Base-by-base conservation (phyloP, 2,329 filamentous ascomycete species). In the Penicillium sp. region DNA sequence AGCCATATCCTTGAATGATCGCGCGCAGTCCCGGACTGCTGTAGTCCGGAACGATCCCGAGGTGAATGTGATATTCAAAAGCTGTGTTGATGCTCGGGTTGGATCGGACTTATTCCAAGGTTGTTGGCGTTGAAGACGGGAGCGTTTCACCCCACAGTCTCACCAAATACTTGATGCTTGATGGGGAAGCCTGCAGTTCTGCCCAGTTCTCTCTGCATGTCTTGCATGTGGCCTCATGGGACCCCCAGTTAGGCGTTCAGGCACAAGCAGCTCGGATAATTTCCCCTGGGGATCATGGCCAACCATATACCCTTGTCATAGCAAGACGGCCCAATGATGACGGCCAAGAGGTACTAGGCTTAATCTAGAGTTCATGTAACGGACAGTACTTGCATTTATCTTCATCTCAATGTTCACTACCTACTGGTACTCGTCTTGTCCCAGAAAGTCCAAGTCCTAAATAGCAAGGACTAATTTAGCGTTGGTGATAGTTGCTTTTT, bases 1-100 rank as follows among this genome's bases (percentile, higher is more conserved):
- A 47, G 42, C 11, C 51, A 56, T 53, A 56, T 12, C 46, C 45
- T 14, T 12, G 35, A 49, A 56, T 15, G 40, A 44, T 35, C 50
- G 49, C 50, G 22, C 33, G 48, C 45, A 49, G 25, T 9, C 14
- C 22, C 22, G 40, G 48, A 46, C 27, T 25, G 25, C 20, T 54
- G 48, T 52, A 37, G 27, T 45, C 53, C 15, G 42, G 12, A 18
- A 7, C 37, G 29, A 26, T 26, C 27, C 26, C 41, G 46, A 45
- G 12, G 6, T 22, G 15, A 41, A 37, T 23, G 44, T 51, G 49
- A 50, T n/a, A 25, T 50, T 43, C 15, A 31, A 31, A 22, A 40
- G n/a, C 12, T 20, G 9, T 23, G 44, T 23, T 33, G 44, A 46
- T 48, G 31, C 12, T 49, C 46, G 46, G 46, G 46, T 49, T 49